Evolutionary conservation across 2,329 filamentous ascomycete species (phyloP).

Genomic region (Microdochium trichocladiopsis): DNA sequence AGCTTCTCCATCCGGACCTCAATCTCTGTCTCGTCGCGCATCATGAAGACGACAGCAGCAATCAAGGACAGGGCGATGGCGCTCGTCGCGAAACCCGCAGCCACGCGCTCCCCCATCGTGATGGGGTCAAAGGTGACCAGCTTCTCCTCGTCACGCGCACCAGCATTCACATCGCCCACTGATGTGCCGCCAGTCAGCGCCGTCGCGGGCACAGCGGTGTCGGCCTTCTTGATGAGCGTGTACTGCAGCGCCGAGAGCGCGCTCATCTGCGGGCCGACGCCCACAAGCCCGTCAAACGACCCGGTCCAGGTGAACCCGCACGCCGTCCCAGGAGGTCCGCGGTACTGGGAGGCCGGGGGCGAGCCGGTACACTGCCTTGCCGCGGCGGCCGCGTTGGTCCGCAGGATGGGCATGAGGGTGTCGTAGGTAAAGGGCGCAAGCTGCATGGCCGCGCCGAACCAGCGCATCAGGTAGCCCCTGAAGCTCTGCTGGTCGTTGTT

Average conservation of each 20-base stretch:
- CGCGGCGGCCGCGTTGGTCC: constrained; percentile 43
- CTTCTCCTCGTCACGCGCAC: constrained; percentile 18
- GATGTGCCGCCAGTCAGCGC: constrained; percentile 53
- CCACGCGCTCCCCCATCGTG: constrained; percentile 42
- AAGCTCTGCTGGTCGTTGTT: constrained; percentile 67
- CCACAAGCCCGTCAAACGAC: constrained; percentile 50
- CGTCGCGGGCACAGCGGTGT: constrained; percentile 37
- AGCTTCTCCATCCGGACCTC: background rate
- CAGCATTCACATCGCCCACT: constrained; percentile 40
- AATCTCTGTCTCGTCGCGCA: constrained; percentile 20
- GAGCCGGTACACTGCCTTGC: constrained; percentile 42
- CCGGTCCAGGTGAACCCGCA: constrained; percentile 63
- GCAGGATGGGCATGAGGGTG: constrained; percentile 43
- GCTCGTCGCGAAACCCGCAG: constrained; percentile 48
- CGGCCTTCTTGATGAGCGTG: constrained; percentile 38
- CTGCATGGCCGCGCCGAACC: constrained; percentile 49
- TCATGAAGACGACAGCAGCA: constrained; percentile 41
- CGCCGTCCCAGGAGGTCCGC: constrained; percentile 48
- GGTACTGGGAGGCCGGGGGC: constrained; percentile 29
- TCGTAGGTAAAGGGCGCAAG: constrained; percentile 45
- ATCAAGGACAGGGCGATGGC: constrained; percentile 40
- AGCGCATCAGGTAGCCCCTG: constrained; percentile 69
- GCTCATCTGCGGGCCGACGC: constrained; percentile 66
- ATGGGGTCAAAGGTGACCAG: constrained; percentile 27
- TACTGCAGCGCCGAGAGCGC: constrained; percentile 58